Conservation (phyloP, 1,139 yeast genomes). For the Pichia sp. region DNA sequence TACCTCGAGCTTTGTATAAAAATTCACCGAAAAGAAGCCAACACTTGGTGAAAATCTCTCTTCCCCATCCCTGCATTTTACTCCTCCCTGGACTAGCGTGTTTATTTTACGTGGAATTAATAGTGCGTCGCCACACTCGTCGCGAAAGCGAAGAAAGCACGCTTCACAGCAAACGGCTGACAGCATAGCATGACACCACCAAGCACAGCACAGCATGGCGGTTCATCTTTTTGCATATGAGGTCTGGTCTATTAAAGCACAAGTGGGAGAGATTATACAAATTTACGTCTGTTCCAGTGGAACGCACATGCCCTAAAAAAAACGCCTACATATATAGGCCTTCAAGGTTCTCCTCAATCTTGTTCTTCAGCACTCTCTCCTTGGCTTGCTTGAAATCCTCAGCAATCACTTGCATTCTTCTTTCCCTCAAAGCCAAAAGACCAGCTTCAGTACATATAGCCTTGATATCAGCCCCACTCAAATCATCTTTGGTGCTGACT, state of each 20-base stretch:
- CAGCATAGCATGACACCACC: no score
- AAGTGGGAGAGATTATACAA: not conserved
- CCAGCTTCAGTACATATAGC: slow-evolving; percentile 74
- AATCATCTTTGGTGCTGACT: slow-evolving; percentile 88
- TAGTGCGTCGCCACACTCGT: not conserved
- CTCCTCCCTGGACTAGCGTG: not conserved
- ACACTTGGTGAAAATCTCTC: not conserved
- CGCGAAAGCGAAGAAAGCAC: not conserved
- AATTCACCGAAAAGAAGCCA: not conserved
- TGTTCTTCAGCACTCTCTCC: slow-evolving; percentile 95
- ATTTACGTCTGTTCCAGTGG: not conserved
- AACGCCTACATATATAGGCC: slow-evolving; percentile 73
- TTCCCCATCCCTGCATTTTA: not conserved
- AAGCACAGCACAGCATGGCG: not conserved
- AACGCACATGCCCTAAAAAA: not conserved
- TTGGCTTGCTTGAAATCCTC: slow-evolving; percentile 93
- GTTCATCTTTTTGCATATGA: no score
- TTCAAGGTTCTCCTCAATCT: slow-evolving; percentile 94
- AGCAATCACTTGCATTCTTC: slow-evolving; percentile 97
- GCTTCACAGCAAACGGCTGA: slow-evolving; percentile 2
- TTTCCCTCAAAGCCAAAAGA: slow-evolving; percentile 59
- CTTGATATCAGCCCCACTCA: slow-evolving; percentile 97
- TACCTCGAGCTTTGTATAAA: no score
- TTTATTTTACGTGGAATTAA: not conserved
- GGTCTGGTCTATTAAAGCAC: not conserved